phyloP scores from a whole-genome alignment of 192 early-diverging fungal species.

The Lunasporangiospora selenospora region DNA sequence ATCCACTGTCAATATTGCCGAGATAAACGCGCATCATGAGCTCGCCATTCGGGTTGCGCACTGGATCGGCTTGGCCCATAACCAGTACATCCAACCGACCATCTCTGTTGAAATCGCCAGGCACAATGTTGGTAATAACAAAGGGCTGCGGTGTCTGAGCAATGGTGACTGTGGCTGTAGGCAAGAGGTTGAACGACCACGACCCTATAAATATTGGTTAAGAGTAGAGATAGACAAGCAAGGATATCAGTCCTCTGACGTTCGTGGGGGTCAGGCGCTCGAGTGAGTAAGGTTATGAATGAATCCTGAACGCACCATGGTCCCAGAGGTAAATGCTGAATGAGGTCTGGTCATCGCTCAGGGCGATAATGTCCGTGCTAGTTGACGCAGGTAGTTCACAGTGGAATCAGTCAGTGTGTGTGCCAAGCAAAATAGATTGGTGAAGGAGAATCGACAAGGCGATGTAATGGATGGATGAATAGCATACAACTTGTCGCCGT shows the following conservation, averaged over 20 bases:
- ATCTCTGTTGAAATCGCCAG: slow-evolving; percentile 91
- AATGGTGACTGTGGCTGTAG: slow-evolving; percentile 57
- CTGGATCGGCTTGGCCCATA: slow-evolving; percentile 63
- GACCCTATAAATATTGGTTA: slow-evolving; percentile 14
- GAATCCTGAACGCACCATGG: slow-evolving; percentile 47
- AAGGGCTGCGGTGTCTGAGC: slow-evolving; percentile 36
- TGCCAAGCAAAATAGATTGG: no score
- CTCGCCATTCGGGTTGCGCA: slow-evolving; percentile 39
- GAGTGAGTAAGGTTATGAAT: neutral
- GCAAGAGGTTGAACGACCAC: slow-evolving; percentile 51
- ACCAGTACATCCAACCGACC: slow-evolving; percentile 85
- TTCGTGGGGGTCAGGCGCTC: neutral
- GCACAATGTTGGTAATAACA: slow-evolving; percentile 76
- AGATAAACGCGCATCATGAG: slow-evolving; percentile 74
- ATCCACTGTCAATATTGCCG: slow-evolving; percentile 70
- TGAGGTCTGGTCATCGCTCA: slow-evolving; percentile 69
- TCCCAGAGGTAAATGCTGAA: slow-evolving; percentile 78
- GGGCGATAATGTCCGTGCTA: slow-evolving; percentile 84
- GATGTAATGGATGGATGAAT: no score
- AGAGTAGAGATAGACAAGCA: neutral
- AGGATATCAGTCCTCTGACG: neutral
- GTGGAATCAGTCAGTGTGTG: no score
- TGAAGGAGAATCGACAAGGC: no score
- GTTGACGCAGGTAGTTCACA: slow-evolving; percentile 6
- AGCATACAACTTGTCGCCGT: slow-evolving; percentile 77